phyloP scores from a whole-genome alignment of 208 protist species.

The Leishmania tarentolae region DNA sequence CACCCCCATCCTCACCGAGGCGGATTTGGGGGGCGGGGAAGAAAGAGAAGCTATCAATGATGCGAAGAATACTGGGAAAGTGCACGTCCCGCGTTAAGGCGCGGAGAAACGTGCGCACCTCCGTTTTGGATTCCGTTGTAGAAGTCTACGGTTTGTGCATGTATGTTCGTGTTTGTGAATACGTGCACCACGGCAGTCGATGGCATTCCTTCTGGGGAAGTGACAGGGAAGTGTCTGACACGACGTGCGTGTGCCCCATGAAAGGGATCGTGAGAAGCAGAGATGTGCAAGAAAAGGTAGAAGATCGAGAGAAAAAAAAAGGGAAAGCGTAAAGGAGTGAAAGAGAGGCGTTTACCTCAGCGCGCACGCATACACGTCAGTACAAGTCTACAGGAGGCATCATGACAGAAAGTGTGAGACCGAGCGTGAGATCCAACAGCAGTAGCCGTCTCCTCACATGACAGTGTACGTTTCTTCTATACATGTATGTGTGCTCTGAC shows the following conservation, averaged over 20 bases:
- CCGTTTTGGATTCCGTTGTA: background rate
- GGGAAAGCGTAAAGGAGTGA: background rate
- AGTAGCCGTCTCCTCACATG: background rate
- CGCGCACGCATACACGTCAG: background rate
- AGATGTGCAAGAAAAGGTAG: background rate
- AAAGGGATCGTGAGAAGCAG: background rate
- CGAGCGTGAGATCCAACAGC: background rate
- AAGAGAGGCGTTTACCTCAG: background rate
- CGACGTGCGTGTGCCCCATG: background rate
- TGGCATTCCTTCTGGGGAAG: background rate
- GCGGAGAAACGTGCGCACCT: background rate
- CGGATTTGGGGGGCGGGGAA: background rate
- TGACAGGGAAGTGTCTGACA: background rate
- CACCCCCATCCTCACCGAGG: background rate
- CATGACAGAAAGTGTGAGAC: no score
- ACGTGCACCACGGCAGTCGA: background rate
- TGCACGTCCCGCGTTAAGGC: background rate
- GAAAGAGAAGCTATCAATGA: background rate
- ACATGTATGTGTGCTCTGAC: background rate
- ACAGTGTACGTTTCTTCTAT: background rate
- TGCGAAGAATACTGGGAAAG: background rate
- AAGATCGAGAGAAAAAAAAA: background rate
- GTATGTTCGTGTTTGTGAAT: background rate
- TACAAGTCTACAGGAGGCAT: background rate
- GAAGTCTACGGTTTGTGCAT: constrained; percentile 4